Evolutionary conservation across 257 asterid genomes (phyloP).

Genomic region (Cinchona pubescens): DNA sequence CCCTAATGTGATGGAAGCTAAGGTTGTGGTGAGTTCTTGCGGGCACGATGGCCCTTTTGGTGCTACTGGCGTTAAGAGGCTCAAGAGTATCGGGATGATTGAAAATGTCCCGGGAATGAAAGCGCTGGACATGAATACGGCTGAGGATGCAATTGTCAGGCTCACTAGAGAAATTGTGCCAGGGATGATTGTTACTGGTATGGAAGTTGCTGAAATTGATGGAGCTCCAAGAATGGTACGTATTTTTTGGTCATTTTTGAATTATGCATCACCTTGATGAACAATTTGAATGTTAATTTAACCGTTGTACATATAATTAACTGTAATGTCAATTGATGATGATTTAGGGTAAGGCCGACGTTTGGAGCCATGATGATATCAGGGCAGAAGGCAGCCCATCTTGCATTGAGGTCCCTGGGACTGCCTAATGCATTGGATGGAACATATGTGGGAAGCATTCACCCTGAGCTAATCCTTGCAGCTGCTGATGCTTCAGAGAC

Average conservation of each 20-base stretch:
- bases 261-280: not conserved
- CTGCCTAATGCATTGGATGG: constrained; percentile 64
- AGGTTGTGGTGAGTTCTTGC: constrained; percentile 86
- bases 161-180: constrained; percentile 90
- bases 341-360: constrained; percentile 76
- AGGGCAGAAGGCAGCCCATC: constrained; percentile 86
- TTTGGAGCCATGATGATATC: constrained; percentile 95
- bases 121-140: constrained; percentile 90
- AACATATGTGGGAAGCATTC: constrained; percentile 11
- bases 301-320: constrained; percentile 8
- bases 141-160: constrained; percentile 86
- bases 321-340: not conserved
- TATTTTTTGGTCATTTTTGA: not conserved
- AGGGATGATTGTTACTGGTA: constrained; percentile 92
- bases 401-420: constrained; percentile 79
- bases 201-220: constrained; percentile 95
- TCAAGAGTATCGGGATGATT: constrained; percentile 85
- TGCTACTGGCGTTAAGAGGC: constrained; percentile 89
- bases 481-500: constrained; percentile 30
- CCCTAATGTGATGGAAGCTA: constrained; percentile 90
- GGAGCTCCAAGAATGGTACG: constrained; percentile 91
- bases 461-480: constrained; percentile 57
- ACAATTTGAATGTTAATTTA: not conserved
- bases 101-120: constrained; percentile 89
- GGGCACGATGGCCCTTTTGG: constrained; percentile 96